Evolutionary conservation across 495 filamentous ascomycete genomes (phyloP).

Genomic region (Lophium mytilinum): DNA sequence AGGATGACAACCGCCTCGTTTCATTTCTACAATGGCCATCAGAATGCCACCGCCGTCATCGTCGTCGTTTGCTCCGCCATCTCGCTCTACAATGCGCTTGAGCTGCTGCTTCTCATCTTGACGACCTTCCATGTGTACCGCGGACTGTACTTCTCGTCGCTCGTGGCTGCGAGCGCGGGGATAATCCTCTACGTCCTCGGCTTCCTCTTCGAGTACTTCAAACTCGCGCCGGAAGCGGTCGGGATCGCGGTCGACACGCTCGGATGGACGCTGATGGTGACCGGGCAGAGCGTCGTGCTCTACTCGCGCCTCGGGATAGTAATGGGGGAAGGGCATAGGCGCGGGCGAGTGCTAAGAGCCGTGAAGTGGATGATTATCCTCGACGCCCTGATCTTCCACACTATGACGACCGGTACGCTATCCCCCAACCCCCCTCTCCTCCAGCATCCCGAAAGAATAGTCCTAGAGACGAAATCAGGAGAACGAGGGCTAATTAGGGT

Average conservation of each 20-base stretch:
- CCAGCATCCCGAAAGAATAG: too few relatives aligned
- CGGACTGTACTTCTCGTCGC: conserved; percentile 40
- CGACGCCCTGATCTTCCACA: conserved; percentile 47
- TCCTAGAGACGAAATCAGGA: too few relatives aligned
- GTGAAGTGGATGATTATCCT: conserved; percentile 53
- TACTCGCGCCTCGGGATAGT: conserved; percentile 63
- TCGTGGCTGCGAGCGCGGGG: conserved; percentile 40
- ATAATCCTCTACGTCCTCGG: conserved; percentile 51
- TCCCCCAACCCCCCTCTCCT: too few relatives aligned
- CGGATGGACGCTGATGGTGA: conserved; percentile 59
- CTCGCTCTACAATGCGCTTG: conserved; percentile 39
- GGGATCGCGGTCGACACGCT: conserved; percentile 42
- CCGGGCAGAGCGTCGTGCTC: conserved; percentile 53
- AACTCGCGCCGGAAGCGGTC: conserved; percentile 30
- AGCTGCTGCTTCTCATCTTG: conserved; percentile 36
- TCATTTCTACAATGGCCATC: too few relatives aligned
- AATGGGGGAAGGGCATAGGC: conserved; percentile 31
- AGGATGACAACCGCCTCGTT: too few relatives aligned
- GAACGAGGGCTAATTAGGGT: too few relatives aligned
- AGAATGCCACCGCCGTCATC: background rate
- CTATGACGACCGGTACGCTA: conserved; percentile 40
- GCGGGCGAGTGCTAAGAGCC: conserved; percentile 39
- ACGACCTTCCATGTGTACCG: conserved; percentile 33
- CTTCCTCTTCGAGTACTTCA: conserved; percentile 54
- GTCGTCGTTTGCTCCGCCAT: background rate